Evolutionary conservation across 345 rosid genomes (phyloP), one percentile per base, ranked within the genome.

Genomic region (Limnanthes douglasii): DNA sequence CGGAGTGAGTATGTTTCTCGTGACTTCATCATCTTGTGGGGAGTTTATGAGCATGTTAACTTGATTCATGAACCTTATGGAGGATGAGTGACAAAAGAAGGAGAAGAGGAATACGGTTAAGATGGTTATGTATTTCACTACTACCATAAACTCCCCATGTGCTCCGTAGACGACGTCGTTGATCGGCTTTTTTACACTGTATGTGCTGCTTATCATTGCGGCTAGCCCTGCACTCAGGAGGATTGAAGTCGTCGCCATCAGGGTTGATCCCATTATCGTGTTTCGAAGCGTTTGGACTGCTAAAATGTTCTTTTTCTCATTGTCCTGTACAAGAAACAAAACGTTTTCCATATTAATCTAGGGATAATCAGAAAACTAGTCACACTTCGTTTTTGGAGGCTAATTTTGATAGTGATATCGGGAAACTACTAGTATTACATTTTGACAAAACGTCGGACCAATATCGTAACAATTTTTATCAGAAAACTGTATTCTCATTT

Each of bases 221-320:
- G 94, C 95, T 26, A 88, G 44, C n/a, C 93, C 95, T 0, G 92
- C 73, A 21, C 73, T 69, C 14, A 83, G 73, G 5, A 88, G 72
- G 45, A 88, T 71, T 3, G 83, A 78, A 0, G 97, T 79, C 1
- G 95, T 79, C 6, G 94, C 97, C 90, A 79, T 88, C n/a, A 88
- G 45, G 17, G 94, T 88, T 4, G 97, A 62, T 48, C 92, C 97
- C 95, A 83, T 88, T 9, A 83, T 54, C 39, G 69, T 27, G 76
- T 88, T 88, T 25, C 97, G 45, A 0, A 88, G 62, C 0, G 94
- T 59, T 58, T 88, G 97, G 13, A 83, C 90, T 0, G 72, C 72
- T 46, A 88, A 40, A 16, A 88, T 59, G 65, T 68, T 83, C 65
- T 57, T 72, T 74, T 70, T 83, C 5, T 88, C 77, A 20, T 79